These are phyloP conservation scores for Tricholoma saponaceum DNA, from an alignment of 768 basidiomycete species.

Conservation along the genomic window DNA sequence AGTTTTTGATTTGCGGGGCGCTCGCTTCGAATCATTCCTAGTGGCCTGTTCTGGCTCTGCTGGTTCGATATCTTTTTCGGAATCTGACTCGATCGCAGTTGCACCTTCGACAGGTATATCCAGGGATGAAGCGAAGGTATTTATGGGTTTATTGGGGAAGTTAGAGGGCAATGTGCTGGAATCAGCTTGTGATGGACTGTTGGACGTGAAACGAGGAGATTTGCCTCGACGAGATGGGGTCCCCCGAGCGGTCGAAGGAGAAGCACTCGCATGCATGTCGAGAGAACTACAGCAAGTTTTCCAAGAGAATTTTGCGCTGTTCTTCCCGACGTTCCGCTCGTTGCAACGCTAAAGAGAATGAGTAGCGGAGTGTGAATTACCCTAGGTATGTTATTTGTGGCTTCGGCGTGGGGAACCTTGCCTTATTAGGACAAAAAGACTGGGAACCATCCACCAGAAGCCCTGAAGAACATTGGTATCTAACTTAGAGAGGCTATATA, in stretches of 20 bases:
- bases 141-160: slow-evolving; percentile 45
- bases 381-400: slow-evolving; percentile 41
- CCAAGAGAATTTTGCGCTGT: slow-evolving; percentile 27
- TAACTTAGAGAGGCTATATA: not conserved
- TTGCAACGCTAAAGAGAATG: slow-evolving; percentile 36
- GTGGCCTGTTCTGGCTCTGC: slow-evolving; percentile 34
- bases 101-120: slow-evolving; percentile 77
- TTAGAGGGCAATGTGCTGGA: slow-evolving; percentile 42
- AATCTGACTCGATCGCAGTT: slow-evolving; percentile 52
- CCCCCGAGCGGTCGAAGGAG: slow-evolving; percentile 48
- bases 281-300: slow-evolving; percentile 28
- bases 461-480: slow-evolving; percentile 9
- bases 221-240: slow-evolving; percentile 61
- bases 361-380: slow-evolving; percentile 42
- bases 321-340: slow-evolving; percentile 38
- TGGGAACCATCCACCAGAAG: slow-evolving; percentile 14
- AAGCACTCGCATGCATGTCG: slow-evolving; percentile 42
- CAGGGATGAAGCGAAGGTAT: slow-evolving; percentile 63
- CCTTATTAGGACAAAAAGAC: slow-evolving; percentile 24
- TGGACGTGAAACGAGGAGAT: slow-evolving; percentile 52
- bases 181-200: slow-evolving; percentile 44
- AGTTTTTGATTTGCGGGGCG: slow-evolving; percentile 88
- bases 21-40: slow-evolving; percentile 52
- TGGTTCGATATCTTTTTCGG: slow-evolving; percentile 30
- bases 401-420: slow-evolving; percentile 43